phyloP scores from a whole-genome alignment of 1,139 yeast genomes.

The Tardiomyces blankii region DNA sequence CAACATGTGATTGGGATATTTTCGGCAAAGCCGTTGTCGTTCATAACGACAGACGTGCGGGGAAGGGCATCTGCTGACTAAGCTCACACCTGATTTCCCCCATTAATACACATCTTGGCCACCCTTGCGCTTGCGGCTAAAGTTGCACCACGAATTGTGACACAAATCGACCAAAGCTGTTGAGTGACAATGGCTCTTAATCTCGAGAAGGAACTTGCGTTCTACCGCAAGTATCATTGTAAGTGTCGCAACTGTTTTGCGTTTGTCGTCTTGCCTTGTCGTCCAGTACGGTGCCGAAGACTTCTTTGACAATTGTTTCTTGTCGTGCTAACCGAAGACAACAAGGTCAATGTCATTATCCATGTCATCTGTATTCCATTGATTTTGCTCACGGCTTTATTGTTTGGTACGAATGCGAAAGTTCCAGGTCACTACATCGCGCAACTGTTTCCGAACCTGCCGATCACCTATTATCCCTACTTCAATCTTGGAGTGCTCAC shows the following conservation, averaged over 20 bases:
- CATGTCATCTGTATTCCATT: slow-evolving; percentile 76
- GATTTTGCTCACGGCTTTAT: slow-evolving; percentile 48
- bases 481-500: slow-evolving; percentile 31
- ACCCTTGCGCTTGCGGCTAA: too few relatives aligned
- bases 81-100: too few relatives aligned
- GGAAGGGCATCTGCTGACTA: too few relatives aligned
- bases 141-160: too few relatives aligned
- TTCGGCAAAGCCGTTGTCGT: too few relatives aligned
- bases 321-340: slow-evolving; percentile 18
- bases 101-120: too few relatives aligned
- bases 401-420: slow-evolving; percentile 28
- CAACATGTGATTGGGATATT: too few relatives aligned
- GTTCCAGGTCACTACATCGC: slow-evolving; percentile 8
- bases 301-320: background rate
- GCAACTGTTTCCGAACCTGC: slow-evolving; percentile 10
- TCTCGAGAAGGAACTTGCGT: slow-evolving; percentile 47
- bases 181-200: background rate
- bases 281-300: too few relatives aligned
- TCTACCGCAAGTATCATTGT: slow-evolving; percentile 74
- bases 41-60: too few relatives aligned
- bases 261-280: background rate
- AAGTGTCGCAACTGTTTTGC: slow-evolving; percentile 12
- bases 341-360: slow-evolving; percentile 57
- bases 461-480: slow-evolving; percentile 21
- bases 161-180: too few relatives aligned